Base-by-base conservation (phyloP, 2,329 filamentous ascomycete genomes). In the Capronia coronata region DNA sequence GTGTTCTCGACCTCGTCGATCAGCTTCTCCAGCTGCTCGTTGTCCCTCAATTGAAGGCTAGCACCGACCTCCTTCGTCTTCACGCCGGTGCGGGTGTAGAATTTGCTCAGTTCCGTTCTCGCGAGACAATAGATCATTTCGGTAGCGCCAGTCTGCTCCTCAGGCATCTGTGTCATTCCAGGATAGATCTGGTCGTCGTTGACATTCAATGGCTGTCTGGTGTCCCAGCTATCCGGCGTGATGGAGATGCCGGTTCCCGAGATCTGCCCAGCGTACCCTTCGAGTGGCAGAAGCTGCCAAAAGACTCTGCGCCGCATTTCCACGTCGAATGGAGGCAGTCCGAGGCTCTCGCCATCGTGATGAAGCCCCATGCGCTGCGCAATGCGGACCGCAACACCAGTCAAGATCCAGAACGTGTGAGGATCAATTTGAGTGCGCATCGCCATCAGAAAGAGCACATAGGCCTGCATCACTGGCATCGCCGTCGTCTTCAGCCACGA, bases 351-450 rank as follows among this genome's bases (percentile, higher is more conserved):
- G 30, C 79, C 80, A 51, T 85, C 81, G 10, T 77, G 73, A 52
- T 84, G 80, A 39, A 84, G 71, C 0, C 82, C 82, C 72, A 85
- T 81, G 61, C 82, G 80, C 60, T 83, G 78, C 1, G 79, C 81
- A 44, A 84, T 79, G n/a, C 82, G 75, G 25, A 84, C 71, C 3
- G 79, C 71, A 11, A 80, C 69, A 3, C 80, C 80, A 46, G 77
- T 78, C 21, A 83, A 61, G 38, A 82, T 74, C 77, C 79, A 82
- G 3, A 76, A 71, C 1, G 76, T 75, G 57, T 82, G 77, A 3
- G 74, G 73, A 55, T 81, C 76, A 59, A 42, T 32, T 16, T 34
- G 30, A 5, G 30, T 34, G 14, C 30, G 34, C 34, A 37, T 9
- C 4, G 34, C 34, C 6, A 19, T 37, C 14, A 37, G 34, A 11